Base-by-base conservation (phyloP, 345 rosid species). In the Conringia planisiliqua region DNA sequence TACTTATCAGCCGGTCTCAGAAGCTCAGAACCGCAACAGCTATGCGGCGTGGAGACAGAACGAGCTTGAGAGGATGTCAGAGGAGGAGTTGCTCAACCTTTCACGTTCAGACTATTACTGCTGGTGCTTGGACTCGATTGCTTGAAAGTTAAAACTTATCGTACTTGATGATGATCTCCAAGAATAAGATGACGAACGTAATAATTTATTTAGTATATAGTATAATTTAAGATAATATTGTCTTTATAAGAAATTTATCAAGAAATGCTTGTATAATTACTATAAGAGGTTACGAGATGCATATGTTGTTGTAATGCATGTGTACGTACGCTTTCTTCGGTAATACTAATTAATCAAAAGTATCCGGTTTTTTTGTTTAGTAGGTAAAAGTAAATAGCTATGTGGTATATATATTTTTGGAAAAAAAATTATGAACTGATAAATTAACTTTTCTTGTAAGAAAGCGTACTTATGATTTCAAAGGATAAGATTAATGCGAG, bases 41-140 rank as follows among this genome's bases (percentile, higher is more conserved):
- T 85, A 83, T 11, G 87, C 82, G 2, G 36, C 85, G 0, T 83
- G 89, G 91, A 89, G 93, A 81, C 97, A 86, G 73, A 79, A 11
- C 48, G 95, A 93, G 71, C 86, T 93, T 17, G 97, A 90, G 76
- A 83, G 83, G 73, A 89, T 89, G 96, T 77, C 55, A 71, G 91
- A 93, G 0, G 85, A 89, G 13, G 87, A 86, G 17, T 56, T 90
- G 85, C 76, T 87, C 6, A 79, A 82, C 3, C 82, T 89, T 39
- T 93, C 98, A 30, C 83, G 86, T 70, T 86, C 97, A 9, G 95
- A 93, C 42, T 93, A 85, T 73, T 87, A 90, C 75, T 93, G 98
- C 9, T 93, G 98, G 97, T 93, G 98, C 79, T 68, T 93, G 78
- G 98, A 93, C 60, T 83, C 88, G 7, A 10, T 58, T 18, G 35